phyloP scores from a whole-genome alignment of 495 filamentous ascomycete species.

The Penicillium turbatum region DNA sequence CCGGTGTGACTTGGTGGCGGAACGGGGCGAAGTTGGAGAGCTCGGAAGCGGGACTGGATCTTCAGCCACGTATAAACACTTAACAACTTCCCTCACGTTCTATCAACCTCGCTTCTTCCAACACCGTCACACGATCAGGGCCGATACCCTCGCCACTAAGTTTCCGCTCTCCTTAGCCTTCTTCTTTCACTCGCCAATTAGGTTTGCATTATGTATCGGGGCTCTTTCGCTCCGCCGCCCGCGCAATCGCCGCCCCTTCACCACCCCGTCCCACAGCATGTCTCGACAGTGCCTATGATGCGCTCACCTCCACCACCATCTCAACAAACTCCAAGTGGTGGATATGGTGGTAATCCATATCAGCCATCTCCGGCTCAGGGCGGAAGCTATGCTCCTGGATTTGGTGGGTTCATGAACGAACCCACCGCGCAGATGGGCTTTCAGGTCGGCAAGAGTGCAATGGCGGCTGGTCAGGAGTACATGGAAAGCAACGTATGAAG shows the following conservation, averaged over 20 bases:
- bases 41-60: constrained; percentile 26
- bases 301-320: constrained; percentile 88
- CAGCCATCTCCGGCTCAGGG: constrained; percentile 48
- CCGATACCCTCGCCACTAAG: background rate
- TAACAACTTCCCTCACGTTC: constrained; percentile 4
- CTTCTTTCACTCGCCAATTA: constrained; percentile 6
- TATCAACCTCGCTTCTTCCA: constrained; percentile 11
- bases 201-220: constrained; percentile 67
- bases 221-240: constrained; percentile 66
- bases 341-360: constrained; percentile 71
- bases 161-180: background rate
- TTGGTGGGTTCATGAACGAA: constrained; percentile 89
- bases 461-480: constrained; percentile 84
- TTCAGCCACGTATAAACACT: constrained; percentile 46
- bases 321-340: constrained; percentile 63
- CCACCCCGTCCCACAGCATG: constrained; percentile 97
- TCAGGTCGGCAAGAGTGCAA: constrained; percentile 87
- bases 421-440: constrained; percentile 95
- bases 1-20: constrained; percentile 32
- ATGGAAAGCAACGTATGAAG: constrained; percentile 79
- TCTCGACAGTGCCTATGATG: constrained; percentile 97
- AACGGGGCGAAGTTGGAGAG: constrained; percentile 31
- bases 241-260: constrained; percentile 93
- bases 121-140: constrained; percentile 6
- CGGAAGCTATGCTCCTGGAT: constrained; percentile 61